phyloP scores from a whole-genome alignment of 129 eudicot genomes.

The Oenanthe sinensis region DNA sequence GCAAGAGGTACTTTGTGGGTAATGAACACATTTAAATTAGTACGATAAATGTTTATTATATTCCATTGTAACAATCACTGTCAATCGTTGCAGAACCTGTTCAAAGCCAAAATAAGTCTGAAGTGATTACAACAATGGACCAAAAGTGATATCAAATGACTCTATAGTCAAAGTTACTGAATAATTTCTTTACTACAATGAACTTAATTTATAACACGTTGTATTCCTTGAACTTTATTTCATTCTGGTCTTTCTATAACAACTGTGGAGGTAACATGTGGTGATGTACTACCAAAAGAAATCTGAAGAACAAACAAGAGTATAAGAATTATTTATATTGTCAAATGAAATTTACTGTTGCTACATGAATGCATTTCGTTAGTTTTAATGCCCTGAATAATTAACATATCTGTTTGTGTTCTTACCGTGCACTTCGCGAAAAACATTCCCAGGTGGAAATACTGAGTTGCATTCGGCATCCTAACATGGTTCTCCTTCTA shows the following conservation, averaged over 20 bases:
- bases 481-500: slow-evolving; percentile 11
- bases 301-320: background rate
- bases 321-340: background rate
- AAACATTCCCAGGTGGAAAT: slow-evolving; percentile 7
- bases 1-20: slow-evolving; percentile 2
- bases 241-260: background rate
- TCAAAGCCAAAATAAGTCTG: background rate
- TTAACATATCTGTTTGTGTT: background rate
- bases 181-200: background rate
- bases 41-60: background rate
- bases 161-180: background rate
- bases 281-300: background rate
- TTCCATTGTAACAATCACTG: background rate
- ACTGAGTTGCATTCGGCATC: slow-evolving; percentile 10
- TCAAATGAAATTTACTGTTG: background rate
- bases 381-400: background rate
- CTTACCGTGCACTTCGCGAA: background rate
- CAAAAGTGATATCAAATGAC: background rate
- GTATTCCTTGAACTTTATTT: background rate
- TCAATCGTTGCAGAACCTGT: background rate
- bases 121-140: background rate
- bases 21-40: background rate
- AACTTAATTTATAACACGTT: background rate
- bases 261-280: background rate
- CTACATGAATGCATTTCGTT: background rate